Percentiles rank a stretch among this genome's conserved stretches.
phyloP scores from a whole-genome alignment of 2,329 filamentous ascomycete species.

The Cladosporium phlei region DNA sequence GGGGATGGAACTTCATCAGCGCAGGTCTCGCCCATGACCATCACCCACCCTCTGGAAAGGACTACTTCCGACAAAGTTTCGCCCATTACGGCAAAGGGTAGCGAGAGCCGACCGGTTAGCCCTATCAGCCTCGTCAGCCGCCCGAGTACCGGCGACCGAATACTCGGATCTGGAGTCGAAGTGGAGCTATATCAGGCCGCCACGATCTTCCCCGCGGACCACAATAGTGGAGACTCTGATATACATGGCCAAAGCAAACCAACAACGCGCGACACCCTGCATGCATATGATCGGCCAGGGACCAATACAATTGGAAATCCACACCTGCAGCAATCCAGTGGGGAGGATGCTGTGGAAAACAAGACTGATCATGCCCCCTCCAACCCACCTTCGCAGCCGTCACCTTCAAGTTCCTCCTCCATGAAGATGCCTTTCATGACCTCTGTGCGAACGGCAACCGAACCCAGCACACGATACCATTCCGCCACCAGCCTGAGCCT shows the following conservation, averaged over 20 bases:
- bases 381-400: conserved; percentile 2
- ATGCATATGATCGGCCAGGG: conserved; percentile 18
- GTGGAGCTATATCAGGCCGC: conserved; percentile 17
- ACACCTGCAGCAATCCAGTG: conserved; percentile 30
- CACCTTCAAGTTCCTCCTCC: conserved; percentile 7
- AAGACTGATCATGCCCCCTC: conserved; percentile 9
- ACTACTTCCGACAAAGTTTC: conserved; percentile 10
- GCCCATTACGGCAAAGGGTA: conserved; percentile 1
- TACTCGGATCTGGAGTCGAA: conserved; percentile 20
- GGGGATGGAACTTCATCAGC: conserved; percentile 31
- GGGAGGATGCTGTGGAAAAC: conserved; percentile 24
- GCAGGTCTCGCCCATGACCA: conserved; percentile 25
- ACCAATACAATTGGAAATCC: conserved; percentile 23
- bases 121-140: conserved; percentile 19
- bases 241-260: conserved; percentile 25
- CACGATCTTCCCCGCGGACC: conserved; percentile 24
- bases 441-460: conserved; percentile 6
- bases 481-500: conserved; percentile 22
- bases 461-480: conserved; percentile 16
- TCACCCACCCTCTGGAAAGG: conserved; percentile 14
- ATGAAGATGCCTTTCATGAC: conserved; percentile 16
- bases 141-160: conserved; percentile 29
- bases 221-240: conserved; percentile 21
- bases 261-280: conserved; percentile 14
- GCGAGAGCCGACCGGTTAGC: background rate